Evolutionary conservation across 2,329 filamentous ascomycete genomes (phyloP).

Genomic region (Gaeumannomyces sp.): DNA sequence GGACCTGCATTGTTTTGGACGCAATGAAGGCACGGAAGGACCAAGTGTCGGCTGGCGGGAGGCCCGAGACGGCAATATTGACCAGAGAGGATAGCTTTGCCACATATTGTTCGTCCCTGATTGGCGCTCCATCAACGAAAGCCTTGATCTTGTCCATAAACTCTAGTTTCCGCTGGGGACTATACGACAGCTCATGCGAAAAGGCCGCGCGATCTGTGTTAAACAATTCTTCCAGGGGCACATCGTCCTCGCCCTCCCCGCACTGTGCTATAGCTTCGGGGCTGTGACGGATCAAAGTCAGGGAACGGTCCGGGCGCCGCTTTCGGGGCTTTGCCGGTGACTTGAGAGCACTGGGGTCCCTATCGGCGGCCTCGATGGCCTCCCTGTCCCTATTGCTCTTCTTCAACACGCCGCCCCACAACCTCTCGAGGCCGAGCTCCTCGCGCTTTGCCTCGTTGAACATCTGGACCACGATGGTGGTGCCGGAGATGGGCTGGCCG

Average conservation of each 20-base stretch:
- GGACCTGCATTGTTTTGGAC: constrained; percentile 18
- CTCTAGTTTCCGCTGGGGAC: not conserved
- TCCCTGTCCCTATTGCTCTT: constrained; percentile 17
- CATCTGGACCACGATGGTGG: constrained; percentile 51
- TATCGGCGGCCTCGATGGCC: not conserved
- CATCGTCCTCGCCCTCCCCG: not conserved
- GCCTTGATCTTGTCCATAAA: constrained; percentile 2
- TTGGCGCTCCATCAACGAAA: not conserved
- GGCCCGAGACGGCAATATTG: constrained; percentile 19
- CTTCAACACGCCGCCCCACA: constrained; percentile 41
- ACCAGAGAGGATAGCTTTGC: not conserved
- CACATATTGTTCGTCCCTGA: not conserved
- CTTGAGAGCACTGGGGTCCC: not conserved
- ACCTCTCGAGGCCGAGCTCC: constrained; percentile 46
- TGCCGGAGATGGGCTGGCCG: constrained; percentile 45
- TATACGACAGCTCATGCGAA: not conserved
- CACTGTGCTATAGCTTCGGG: not conserved
- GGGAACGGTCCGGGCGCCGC: not conserved
- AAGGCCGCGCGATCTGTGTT: not conserved
- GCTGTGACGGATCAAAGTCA: not conserved
- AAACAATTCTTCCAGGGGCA: not conserved
- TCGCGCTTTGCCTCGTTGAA: constrained; percentile 47
- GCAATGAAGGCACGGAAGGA: constrained; percentile 1
- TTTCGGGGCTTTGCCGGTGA: not conserved
- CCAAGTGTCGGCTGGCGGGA: constrained; percentile 28